Percentiles rank a stretch among this genome's conserved stretches.
phyloP scores from a whole-genome alignment of 2,329 filamentous ascomycete genomes.

The Exophiala aquamarina region DNA sequence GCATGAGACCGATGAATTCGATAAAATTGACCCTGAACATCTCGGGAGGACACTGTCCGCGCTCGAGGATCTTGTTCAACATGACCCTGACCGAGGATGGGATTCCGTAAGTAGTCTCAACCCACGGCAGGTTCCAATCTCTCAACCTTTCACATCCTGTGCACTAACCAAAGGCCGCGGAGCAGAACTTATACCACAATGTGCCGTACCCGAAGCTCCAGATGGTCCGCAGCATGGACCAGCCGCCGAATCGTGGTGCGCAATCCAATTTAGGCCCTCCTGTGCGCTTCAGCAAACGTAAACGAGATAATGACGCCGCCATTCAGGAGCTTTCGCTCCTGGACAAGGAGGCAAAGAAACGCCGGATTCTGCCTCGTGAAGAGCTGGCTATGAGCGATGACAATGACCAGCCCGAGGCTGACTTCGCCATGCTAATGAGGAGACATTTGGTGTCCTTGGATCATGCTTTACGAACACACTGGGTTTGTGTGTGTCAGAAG shows the following conservation, averaged over 20 bases:
- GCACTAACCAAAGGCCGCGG: constrained; percentile 2
- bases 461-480: constrained; percentile 29
- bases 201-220: constrained; percentile 23
- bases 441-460: constrained; percentile 29
- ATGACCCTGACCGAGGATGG: constrained; percentile 28
- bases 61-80: constrained; percentile 28
- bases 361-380: constrained; percentile 32
- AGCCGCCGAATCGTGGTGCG: constrained; percentile 21
- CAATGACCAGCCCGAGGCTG: constrained; percentile 26
- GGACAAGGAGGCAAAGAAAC: constrained; percentile 28
- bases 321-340: constrained; percentile 30
- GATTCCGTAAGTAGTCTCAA: constrained; percentile 25
- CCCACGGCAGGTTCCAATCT: constrained; percentile 16
- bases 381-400: no score
- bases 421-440: constrained; percentile 30
- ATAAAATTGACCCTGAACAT: constrained; percentile 26
- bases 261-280: constrained; percentile 19
- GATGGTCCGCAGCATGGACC: constrained; percentile 10
- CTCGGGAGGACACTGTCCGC: constrained; percentile 24
- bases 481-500: no score
- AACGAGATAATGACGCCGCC: constrained; percentile 27
- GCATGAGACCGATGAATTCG: constrained; percentile 26
- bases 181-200: constrained; percentile 6
- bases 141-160: constrained; percentile 7
- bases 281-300: constrained; percentile 30